Evolutionary conservation across 1,284 basidiomycete genomes (phyloP), one percentile per base, ranked within the genome.

Genomic region (Ustilago sp.): DNA sequence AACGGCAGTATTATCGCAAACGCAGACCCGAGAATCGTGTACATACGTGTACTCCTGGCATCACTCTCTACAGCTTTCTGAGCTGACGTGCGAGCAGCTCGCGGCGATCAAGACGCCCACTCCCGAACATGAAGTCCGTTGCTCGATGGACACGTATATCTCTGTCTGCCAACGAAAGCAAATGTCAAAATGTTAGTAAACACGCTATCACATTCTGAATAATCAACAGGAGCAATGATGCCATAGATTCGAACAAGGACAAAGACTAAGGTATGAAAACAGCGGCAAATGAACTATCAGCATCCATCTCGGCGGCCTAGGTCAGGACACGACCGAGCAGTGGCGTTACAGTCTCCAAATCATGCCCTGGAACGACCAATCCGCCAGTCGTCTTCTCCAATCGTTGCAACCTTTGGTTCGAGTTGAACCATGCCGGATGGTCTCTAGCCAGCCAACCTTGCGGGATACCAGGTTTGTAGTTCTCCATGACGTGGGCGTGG

Each of bases 391-490:
- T 69, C 52, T 79, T 77, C 19, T 82, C 77, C 52, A 82, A 54
- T 28, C 79, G 48, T 61, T 78, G 76, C 38, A 82, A 43, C 8
- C 79, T 61, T 63, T 82, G 79, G 51, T 82, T 82, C 8, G 68
- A 73, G n/a, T 66, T 77, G 66, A 81, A 81, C 80, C 80, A 82
- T 4, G 80, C 71, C 2, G 63, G 77, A 31, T 82, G 79, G 59
- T 82, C 80, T 41, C 80, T 59, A 0, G 80, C 74, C 6, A 81
- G 51, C 80, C 80, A 82, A 31, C 80, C 80, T 59, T 80, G 80
- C 2, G 80, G 80, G 8, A 71, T 61, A 2, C 79, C 80, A 1
- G 68, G 75, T 19, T 74, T 76, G 71, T 74, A 80, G 62, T 82
- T 81, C 19, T 82, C 80, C 65, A 74, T 63, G 23, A 82, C 63